These are phyloP conservation scores for Eucalyptus melliodora DNA, from an alignment of 345 rosid species.

Conservation along the genomic window DNA sequence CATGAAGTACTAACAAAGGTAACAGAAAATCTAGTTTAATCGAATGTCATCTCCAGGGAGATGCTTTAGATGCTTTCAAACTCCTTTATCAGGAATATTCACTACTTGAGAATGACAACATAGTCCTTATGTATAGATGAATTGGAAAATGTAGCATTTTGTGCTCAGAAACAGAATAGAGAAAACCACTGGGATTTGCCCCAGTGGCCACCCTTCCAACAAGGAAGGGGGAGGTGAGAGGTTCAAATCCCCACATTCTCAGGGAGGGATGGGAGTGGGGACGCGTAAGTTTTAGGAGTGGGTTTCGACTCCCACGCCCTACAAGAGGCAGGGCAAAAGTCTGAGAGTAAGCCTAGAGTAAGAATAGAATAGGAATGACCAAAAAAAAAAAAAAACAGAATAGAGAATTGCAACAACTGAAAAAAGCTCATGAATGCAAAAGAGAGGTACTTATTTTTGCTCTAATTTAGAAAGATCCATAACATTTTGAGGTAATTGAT, in stretches of 20 bases:
- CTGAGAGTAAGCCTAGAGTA: too few species aligned
- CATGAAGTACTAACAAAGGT: background rate
- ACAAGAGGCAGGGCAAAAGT: too few species aligned
- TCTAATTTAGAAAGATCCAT: background rate
- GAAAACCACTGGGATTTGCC: background rate
- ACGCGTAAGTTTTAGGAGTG: too few species aligned
- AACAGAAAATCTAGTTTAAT: constrained; percentile 11
- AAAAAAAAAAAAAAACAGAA: background rate
- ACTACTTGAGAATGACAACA: constrained; percentile 42
- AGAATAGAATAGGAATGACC: too few species aligned
- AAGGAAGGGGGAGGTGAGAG: too few species aligned
- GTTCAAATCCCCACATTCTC: too few species aligned
- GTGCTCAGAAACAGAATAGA: background rate
- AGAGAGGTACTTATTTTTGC: background rate
- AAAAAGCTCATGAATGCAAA: background rate
- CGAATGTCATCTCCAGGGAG: constrained; percentile 69
- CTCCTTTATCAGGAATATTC: constrained; percentile 84
- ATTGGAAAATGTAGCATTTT: background rate
- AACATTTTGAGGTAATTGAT: background rate
- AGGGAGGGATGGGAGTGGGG: too few species aligned
- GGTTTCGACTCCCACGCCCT: too few species aligned
- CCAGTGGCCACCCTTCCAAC: too few species aligned
- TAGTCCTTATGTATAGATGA: background rate
- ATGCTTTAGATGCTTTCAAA: constrained; percentile 29
- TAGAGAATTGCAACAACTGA: background rate